Evolutionary conservation across 2,329 filamentous ascomycete genomes (phyloP), one percentile per base, ranked within the genome.

Genomic region (Mycocentrospora acerina): DNA sequence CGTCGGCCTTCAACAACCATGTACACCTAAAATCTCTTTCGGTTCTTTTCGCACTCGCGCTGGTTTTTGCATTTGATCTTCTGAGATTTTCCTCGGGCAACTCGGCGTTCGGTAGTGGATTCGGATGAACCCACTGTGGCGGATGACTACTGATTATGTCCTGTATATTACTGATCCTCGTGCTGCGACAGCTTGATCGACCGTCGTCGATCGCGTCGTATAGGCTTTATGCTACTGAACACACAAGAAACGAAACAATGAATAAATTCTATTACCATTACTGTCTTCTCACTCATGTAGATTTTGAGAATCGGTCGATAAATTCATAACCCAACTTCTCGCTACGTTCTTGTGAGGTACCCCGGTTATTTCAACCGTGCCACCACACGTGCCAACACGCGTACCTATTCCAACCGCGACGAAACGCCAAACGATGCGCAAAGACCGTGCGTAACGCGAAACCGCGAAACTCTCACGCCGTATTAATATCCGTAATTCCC

Each of bases 141-240:
- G 50, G 48, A 44, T 43, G 28, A 49, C 38, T 37, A 48, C 54
- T 51, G 43, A 40, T 46, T 48, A 57, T 60, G 59, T 63, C 59
- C 52, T 57, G 45, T 65, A 63, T 42, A 57, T 57, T 51, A 52
- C 40, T 50, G 48, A 34, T 56, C 51, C 44, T 52, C 45, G 59
- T 49, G 48, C 53, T 56, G 56, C 55, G 60, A 60, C 51, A 48
- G 59, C 60, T 64, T 57, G 61, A 66, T 66, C 61, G 52, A 40
- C 51, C 42, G 44, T 42, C 22, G 42, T 42, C 49, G 61, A 60
- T 67, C 62, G 56, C 56, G 51, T 57, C 56, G 56, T 52, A 37
- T 47, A 39, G 51, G 50, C 48, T 53, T 46, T 29, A 40, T 40
- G 43, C 40, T 48, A 51, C 49, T 53, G 49, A 60, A 55, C 40